Evolutionary conservation across 202 grass and related monocot genomes (phyloP).

Genomic region (Schoenoplectus triqueter): DNA sequence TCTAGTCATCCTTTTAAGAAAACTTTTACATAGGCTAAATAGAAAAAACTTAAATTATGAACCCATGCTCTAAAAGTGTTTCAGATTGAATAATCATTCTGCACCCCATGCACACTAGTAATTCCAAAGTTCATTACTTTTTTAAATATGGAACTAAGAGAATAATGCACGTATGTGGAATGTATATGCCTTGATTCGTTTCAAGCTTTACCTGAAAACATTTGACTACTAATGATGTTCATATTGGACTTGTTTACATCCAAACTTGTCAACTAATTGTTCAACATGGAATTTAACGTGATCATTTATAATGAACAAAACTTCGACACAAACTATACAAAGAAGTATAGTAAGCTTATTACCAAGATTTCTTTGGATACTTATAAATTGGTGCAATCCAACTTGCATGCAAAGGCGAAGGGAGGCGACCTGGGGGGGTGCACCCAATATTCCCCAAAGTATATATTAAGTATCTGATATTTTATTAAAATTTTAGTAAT

Average conservation of each 20-base stretch:
- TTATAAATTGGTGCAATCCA: not conserved
- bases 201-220: not conserved
- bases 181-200: not conserved
- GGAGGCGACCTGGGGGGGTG: too few species aligned
- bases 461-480: too few species aligned
- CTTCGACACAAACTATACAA: not conserved
- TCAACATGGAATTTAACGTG: not conserved
- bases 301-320: not conserved
- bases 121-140: not conserved
- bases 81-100: conserved; percentile 17
- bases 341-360: not conserved
- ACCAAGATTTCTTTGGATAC: not conserved
- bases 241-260: not conserved
- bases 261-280: not conserved
- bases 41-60: conserved; percentile 17
- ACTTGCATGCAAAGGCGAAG: too few species aligned
- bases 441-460: too few species aligned
- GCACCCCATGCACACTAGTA: conserved; percentile 8
- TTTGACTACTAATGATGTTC: not conserved
- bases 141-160: not conserved
- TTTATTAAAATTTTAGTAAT: too few species aligned
- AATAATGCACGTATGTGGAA: not conserved
- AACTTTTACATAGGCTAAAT: conserved; percentile 13
- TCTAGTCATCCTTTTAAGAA: conserved; percentile 9
- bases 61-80: conserved; percentile 19